Evolutionary conservation across 179 eudicot genomes (phyloP), one percentile per base, ranked within the genome.

Genomic region (Sideroxylon spinosum): DNA sequence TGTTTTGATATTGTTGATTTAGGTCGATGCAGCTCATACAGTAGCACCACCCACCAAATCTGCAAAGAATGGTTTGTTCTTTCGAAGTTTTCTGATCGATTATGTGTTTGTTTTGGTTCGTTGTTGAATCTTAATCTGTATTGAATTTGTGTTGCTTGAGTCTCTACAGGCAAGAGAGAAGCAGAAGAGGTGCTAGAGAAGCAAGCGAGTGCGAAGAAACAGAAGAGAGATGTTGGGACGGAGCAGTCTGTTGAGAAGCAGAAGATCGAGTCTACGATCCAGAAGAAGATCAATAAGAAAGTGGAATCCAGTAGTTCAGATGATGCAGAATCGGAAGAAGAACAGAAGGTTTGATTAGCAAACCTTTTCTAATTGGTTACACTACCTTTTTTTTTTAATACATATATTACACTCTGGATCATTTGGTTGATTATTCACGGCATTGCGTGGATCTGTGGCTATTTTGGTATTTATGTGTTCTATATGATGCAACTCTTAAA

Each of bases 151-250:
- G 14, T 67, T 73, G 44, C 44, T 13, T 61, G 56, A 4, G 49
- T 7, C 9, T 79, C 20, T 17, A 22, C 53, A 94, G 97, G 91
- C 19, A 94, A 94, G 86, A 91, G 98, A 76, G 87, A 70, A 26
- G 88, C 94, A 6, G 97, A 90, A 75, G 87, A 76, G 50, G 80
- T 48, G 6, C 65, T 86, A 52, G 93, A 84, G 87, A 92, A 88
- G 86, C 81, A 82, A 76, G 78, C 65, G 59, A 80, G 79, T 76
- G 82, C 80, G 44, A 83, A 86, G 84, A 94, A 92, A 85, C 91
- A 88, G 79, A 92, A 92, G 87, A 84, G 71, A 28, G 84, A 83
- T 19, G 76, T 65, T 59, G 82, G 64, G 55, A 37, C 73, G 5
- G 76, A 68, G 67, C 78, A 85, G 80, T 85, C 79, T 25, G 56